Conservation (phyloP, 2,329 filamentous ascomycete species). For the Fusarium udum region DNA sequence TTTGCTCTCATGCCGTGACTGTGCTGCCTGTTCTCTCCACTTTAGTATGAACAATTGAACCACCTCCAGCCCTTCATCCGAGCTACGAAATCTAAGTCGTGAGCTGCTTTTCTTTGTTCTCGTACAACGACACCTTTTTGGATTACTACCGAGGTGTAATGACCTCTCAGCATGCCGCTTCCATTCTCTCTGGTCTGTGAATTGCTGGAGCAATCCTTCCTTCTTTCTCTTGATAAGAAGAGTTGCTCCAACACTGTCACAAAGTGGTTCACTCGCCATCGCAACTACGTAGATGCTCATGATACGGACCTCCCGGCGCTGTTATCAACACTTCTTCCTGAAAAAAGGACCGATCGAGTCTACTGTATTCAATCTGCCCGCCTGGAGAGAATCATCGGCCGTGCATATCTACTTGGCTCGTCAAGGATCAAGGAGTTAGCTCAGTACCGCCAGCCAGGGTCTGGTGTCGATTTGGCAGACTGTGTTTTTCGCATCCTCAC, state of each 20-base stretch:
- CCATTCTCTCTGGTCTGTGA: slow-evolving; percentile 77
- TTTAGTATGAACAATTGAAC: background rate
- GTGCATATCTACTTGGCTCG: slow-evolving; percentile 71
- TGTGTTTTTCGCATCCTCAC: slow-evolving; percentile 74
- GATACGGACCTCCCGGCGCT: slow-evolving; percentile 70
- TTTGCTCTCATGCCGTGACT: background rate
- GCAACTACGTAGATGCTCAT: slow-evolving; percentile 63
- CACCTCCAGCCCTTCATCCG: background rate
- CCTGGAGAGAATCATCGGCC: slow-evolving; percentile 73
- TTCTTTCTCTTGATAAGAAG: slow-evolving; percentile 48
- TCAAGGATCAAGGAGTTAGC: slow-evolving; percentile 70
- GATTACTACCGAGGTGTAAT: background rate
- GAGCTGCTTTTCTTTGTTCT: background rate
- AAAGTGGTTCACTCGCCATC: slow-evolving; percentile 76
- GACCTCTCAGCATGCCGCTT: slow-evolving; percentile 64
- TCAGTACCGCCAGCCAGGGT: slow-evolving; percentile 66
- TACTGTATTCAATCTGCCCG: slow-evolving; percentile 72
- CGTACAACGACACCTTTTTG: background rate
- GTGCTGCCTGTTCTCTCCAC: slow-evolving; percentile 21
- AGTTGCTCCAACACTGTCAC: slow-evolving; percentile 54
- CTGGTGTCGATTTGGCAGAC: slow-evolving; percentile 73
- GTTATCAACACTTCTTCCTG: slow-evolving; percentile 79
- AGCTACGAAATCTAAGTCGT: background rate
- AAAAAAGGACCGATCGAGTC: slow-evolving; percentile 79
- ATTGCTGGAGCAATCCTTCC: slow-evolving; percentile 74